phyloP scores from a whole-genome alignment of 352 stramenopile genomes.

The Phytophthora quininea region DNA sequence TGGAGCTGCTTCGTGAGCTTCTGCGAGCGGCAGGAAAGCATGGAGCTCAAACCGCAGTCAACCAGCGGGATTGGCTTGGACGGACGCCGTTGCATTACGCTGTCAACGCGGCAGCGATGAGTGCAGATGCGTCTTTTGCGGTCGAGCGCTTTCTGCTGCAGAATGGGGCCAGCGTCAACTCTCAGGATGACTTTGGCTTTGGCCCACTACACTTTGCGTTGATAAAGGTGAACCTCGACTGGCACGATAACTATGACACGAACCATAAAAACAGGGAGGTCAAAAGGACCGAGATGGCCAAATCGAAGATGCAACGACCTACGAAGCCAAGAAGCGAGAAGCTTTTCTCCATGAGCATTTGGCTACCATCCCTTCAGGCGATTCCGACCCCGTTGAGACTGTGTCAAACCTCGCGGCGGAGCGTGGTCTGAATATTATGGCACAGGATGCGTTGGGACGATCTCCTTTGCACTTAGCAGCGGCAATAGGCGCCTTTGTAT shows the following conservation, averaged over 20 bases:
- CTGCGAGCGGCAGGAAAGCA: conserved; percentile 46
- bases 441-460: conserved; percentile 55
- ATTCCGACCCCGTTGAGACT: conserved; percentile 78
- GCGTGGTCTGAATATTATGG: conserved; percentile 42
- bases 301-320: conserved; percentile 20
- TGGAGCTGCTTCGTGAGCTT: conserved; percentile 58
- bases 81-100: conserved; percentile 77
- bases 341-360: conserved; percentile 50
- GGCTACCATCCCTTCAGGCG: conserved; percentile 39
- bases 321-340: conserved; percentile 54
- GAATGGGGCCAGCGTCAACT: conserved; percentile 54
- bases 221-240: conserved; percentile 73
- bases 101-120: conserved; percentile 72
- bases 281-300: conserved; percentile 45
- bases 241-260: conserved; percentile 57
- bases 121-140: conserved; percentile 77
- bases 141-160: conserved; percentile 74
- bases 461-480: conserved; percentile 70
- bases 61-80: conserved; percentile 51
- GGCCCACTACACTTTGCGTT: conserved; percentile 70
- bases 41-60: conserved; percentile 43
- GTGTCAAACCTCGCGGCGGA: conserved; percentile 72
- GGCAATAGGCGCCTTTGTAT: conserved; percentile 80
- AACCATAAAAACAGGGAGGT: conserved; percentile 32
- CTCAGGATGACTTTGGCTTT: conserved; percentile 65